Evolutionary conservation across 441 rosid species (phyloP).

Genomic region (Theobroma grandiflorum): DNA sequence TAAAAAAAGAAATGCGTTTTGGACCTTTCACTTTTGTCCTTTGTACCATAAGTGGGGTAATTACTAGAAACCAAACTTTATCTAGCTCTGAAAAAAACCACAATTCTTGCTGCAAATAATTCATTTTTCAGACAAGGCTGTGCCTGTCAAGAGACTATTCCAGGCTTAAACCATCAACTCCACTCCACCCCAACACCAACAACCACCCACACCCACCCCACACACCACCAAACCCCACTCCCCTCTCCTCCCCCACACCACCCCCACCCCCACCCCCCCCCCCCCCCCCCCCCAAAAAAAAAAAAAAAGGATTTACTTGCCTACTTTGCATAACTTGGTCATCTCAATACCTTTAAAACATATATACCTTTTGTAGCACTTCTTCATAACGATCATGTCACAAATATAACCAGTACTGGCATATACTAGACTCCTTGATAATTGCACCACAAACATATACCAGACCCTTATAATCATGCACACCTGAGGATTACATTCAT

Average conservation of each 20-base stretch:
- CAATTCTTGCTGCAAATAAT: background rate
- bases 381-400: background rate
- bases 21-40: background rate
- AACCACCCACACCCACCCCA: no score
- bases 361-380: background rate
- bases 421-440: background rate
- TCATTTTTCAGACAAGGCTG: background rate
- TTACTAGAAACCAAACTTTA: constrained; percentile 5
- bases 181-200: background rate
- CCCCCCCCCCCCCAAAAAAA: background rate
- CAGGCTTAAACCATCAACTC: background rate
- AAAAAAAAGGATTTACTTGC: no score
- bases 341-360: background rate
- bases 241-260: no score
- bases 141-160: background rate
- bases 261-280: no score
- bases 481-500: background rate
- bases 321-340: background rate
- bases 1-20: background rate
- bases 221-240: no score
- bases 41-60: background rate
- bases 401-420: background rate
- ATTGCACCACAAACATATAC: background rate
- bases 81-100: background rate
- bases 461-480: background rate